phyloP scores from a whole-genome alignment of 495 filamentous ascomycete species.

The Parmelia sp. region DNA sequence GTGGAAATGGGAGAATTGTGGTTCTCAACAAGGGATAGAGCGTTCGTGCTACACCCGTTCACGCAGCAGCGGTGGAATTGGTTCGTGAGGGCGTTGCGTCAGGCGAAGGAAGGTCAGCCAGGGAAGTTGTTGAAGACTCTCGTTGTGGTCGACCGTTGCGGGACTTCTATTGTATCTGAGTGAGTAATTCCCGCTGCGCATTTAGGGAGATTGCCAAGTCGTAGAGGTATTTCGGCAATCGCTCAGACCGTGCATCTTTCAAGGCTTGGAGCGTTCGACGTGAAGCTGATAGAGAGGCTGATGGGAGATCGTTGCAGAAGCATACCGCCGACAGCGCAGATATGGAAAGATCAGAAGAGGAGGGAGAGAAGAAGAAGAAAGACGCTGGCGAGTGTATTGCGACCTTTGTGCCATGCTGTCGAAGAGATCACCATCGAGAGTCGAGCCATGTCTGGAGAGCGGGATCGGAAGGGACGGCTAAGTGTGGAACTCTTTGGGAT shows the following conservation, averaged over 20 bases:
- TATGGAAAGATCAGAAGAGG: neutral
- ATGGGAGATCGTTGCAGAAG: neutral
- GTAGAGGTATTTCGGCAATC: too few species aligned
- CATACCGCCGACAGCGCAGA: neutral
- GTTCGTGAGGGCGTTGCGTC: neutral
- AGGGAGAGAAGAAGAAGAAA: neutral
- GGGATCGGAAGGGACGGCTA: neutral
- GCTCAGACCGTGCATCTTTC: too few species aligned
- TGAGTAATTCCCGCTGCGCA: neutral
- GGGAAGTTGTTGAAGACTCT: neutral
- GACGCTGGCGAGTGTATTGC: neutral
- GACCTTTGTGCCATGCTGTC: neutral
- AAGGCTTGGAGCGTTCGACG: too few species aligned
- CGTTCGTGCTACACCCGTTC: neutral
- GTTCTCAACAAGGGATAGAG: neutral
- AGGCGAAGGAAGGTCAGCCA: neutral
- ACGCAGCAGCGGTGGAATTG: neutral
- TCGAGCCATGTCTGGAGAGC: constrained; percentile 5
- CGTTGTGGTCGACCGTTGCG: neutral
- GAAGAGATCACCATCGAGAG: neutral
- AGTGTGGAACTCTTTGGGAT: neutral
- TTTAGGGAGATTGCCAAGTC: neutral
- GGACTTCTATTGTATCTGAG: neutral
- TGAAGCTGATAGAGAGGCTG: neutral
- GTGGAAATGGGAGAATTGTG: neutral